Evolutionary conservation across 2,329 filamentous ascomycete genomes (phyloP).

Genomic region (Phyllosticta paracitricarpa): DNA sequence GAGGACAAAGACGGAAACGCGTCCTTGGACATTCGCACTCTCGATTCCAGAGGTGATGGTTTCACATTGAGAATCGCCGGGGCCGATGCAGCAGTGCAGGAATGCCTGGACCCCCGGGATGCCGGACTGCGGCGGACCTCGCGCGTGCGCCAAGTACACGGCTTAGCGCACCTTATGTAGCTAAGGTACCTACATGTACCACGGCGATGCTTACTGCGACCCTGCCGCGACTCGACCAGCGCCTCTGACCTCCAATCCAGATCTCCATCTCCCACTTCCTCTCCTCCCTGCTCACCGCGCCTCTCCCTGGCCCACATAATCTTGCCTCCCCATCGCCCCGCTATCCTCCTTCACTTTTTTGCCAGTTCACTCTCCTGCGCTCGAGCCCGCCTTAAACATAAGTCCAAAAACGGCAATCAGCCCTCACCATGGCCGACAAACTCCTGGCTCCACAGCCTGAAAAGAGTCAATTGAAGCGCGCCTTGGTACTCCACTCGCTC

Average conservation of each 20-base stretch:
- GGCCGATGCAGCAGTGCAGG: background rate
- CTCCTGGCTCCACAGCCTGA: conserved; percentile 55
- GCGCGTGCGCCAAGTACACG: background rate
- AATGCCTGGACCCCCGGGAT: background rate
- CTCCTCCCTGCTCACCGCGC: background rate
- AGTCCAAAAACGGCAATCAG: conserved; percentile 8
- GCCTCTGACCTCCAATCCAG: background rate
- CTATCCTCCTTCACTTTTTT: background rate
- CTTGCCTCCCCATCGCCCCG: conserved; percentile 3
- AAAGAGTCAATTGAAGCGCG: conserved; percentile 79
- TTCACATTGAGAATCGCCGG: background rate
- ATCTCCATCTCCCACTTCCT: background rate
- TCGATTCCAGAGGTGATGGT: background rate
- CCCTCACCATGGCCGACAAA: conserved; percentile 1
- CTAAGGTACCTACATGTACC: background rate
- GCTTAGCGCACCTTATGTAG: too few species aligned
- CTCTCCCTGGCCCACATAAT: background rate
- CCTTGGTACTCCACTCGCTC: conserved; percentile 48
- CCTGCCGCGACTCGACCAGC: background rate
- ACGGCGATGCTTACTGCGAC: background rate
- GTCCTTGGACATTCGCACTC: background rate
- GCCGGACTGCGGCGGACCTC: background rate
- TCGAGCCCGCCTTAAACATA: background rate
- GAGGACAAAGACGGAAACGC: conserved; percentile 21
- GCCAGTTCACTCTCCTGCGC: conserved; percentile 11